A percentile compares a stretch with the other conserved stretches of the same genome.
Evolutionary conservation across 345 rosid genomes (phyloP).

Genomic region (Gossypium thurberi): DNA sequence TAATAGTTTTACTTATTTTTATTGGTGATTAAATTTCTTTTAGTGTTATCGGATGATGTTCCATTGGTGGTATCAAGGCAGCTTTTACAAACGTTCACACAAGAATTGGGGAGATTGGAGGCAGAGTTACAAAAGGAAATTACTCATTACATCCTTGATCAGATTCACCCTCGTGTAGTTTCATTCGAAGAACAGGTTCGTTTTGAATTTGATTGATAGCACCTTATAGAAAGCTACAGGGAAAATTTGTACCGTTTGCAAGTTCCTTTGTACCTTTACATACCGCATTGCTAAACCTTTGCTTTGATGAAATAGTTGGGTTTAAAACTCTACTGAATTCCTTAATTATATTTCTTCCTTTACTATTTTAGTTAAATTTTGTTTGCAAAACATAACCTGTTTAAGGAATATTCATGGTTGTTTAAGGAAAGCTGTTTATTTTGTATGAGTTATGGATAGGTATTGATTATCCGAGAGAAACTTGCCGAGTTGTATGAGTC

Average conservation of each 20-base stretch:
- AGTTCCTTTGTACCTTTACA: background rate
- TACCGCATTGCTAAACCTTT: constrained; percentile 2
- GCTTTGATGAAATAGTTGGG: background rate
- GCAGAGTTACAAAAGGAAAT: constrained; percentile 80
- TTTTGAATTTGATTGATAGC: background rate
- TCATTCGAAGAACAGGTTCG: constrained; percentile 97
- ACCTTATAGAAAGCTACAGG: background rate
- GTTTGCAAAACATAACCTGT: background rate
- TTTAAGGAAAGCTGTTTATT: background rate
- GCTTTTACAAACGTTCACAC: constrained; percentile 77
- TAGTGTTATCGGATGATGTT: constrained; percentile 86
- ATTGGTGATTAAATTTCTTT: background rate
- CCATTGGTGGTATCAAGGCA: constrained; percentile 93
- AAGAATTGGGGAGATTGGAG: constrained; percentile 71
- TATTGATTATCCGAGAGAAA: constrained; percentile 84
- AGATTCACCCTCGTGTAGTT: constrained; percentile 96
- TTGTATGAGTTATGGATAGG: constrained; percentile 32
- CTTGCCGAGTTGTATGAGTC: constrained; percentile 93
- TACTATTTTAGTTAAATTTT: background rate
- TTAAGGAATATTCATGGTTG: background rate
- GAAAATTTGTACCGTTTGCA: background rate
- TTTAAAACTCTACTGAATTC: background rate
- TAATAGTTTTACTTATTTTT: background rate
- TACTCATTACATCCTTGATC: constrained; percentile 73
- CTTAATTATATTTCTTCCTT: constrained; percentile 17